Conservation (phyloP, 1,139 yeast species). For the Entelexis paramagnoliae region DNA sequence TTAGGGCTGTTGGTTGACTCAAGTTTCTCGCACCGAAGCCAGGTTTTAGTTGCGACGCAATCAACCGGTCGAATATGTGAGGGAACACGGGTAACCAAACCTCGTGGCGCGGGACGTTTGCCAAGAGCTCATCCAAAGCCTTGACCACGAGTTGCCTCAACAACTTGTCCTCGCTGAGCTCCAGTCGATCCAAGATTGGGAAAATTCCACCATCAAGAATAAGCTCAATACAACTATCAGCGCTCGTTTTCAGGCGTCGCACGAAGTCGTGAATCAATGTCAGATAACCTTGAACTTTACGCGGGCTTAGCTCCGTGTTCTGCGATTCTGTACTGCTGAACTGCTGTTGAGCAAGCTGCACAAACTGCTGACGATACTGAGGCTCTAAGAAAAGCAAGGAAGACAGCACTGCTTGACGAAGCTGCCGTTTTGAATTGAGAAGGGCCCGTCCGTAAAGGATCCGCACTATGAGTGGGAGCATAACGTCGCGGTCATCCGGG, state of each 20-base stretch:
- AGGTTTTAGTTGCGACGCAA: conserved; percentile 51
- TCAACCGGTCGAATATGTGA: conserved; percentile 43
- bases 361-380: conserved; percentile 67
- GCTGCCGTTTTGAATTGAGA: conserved; percentile 35
- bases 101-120: conserved; percentile 29
- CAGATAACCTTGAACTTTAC: conserved; percentile 60
- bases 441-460: conserved; percentile 84
- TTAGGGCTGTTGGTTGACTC: conserved; percentile 70
- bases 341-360: conserved; percentile 53
- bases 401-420: conserved; percentile 66
- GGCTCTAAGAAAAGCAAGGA: conserved; percentile 57
- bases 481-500: conserved; percentile 43
- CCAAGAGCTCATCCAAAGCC: conserved; percentile 29
- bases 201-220: conserved; percentile 35
- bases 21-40: conserved; percentile 66
- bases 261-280: conserved; percentile 57
- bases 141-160: conserved; percentile 31
- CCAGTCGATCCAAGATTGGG: conserved; percentile 39
- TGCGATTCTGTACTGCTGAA: background rate
- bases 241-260: conserved; percentile 51
- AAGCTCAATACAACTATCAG: conserved; percentile 41
- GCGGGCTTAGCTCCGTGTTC: conserved; percentile 28
- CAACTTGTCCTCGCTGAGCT: conserved; percentile 28
- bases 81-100: conserved; percentile 49
- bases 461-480: conserved; percentile 67